phyloP scores from a whole-genome alignment of 805 yeast genomes.

The Diddensiella transvaalensis region DNA sequence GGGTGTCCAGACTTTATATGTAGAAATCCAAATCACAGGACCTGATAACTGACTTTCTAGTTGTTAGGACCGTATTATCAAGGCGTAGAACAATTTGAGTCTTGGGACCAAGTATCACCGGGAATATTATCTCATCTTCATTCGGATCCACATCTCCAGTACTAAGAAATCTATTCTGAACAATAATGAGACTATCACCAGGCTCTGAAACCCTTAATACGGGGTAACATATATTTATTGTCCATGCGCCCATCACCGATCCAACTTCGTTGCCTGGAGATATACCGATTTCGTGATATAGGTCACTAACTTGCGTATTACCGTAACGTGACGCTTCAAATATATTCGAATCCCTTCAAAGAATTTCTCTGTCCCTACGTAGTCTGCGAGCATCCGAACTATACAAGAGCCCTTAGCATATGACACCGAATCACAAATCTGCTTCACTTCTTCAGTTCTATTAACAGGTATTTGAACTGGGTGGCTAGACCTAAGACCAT shows the following conservation, averaged over 20 bases:
- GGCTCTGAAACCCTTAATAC: conserved; percentile 48
- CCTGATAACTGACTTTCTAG: conserved; percentile 45
- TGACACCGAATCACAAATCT: conserved; percentile 78
- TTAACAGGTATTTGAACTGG: conserved; percentile 80
- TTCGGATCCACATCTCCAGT: conserved; percentile 58
- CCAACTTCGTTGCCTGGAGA: conserved; percentile 61
- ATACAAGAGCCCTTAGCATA: conserved; percentile 79
- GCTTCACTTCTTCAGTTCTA: conserved; percentile 75
- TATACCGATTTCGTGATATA: conserved; percentile 64
- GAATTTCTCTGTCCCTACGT: conserved; percentile 65
- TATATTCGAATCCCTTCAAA: conserved; percentile 70
- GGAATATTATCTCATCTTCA: conserved; percentile 53
- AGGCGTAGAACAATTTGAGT: conserved; percentile 53
- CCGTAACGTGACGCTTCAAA: conserved; percentile 57
- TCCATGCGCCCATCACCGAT: conserved; percentile 66
- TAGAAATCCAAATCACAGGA: conserved; percentile 41
- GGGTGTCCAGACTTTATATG: conserved; percentile 61
- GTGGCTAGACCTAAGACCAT: conserved; percentile 68
- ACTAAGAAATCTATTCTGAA: conserved; percentile 59
- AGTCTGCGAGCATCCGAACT: conserved; percentile 69
- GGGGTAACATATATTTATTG: conserved; percentile 70
- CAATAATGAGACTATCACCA: conserved; percentile 27
- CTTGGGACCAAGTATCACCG: conserved; percentile 53
- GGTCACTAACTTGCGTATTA: conserved; percentile 70
- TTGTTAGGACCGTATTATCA: conserved; percentile 52